phyloP scores from a whole-genome alignment of 2,329 filamentous ascomycete genomes.

The Aspergillus proliferans region DNA sequence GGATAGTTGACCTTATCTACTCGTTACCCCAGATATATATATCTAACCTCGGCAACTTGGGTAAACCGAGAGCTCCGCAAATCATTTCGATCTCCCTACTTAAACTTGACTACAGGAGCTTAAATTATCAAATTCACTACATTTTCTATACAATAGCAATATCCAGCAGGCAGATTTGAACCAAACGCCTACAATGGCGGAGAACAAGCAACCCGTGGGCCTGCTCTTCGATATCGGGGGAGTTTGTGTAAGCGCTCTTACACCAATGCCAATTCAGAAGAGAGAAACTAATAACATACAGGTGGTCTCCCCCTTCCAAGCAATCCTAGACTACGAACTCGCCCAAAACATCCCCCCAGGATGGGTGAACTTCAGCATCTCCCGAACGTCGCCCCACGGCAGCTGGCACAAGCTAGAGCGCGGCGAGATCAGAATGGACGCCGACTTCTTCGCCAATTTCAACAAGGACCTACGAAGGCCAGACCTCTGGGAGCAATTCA shows the following conservation, averaged over 20 bases:
- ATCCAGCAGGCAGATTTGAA: not conserved
- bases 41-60: conserved; percentile 24
- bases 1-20: too few relatives aligned
- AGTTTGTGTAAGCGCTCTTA: conserved; percentile 67
- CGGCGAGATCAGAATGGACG: conserved; percentile 70
- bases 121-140: too few relatives aligned
- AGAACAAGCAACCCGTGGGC: conserved; percentile 56
- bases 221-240: conserved; percentile 93
- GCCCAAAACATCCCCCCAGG: conserved; percentile 70
- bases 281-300: conserved; percentile 30
- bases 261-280: not conserved
- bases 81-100: too few relatives aligned
- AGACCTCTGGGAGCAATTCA: conserved; percentile 61
- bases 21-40: not conserved
- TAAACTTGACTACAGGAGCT: too few relatives aligned
- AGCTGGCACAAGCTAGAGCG: conserved; percentile 86
- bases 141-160: not conserved
- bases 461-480: conserved; percentile 63
- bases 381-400: conserved; percentile 67
- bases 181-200: conserved; percentile 27
- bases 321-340: conserved; percentile 85
- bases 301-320: conserved; percentile 88
- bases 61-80: not conserved
- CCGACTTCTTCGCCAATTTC: conserved; percentile 70
- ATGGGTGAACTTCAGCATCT: conserved; percentile 89